Percentiles rank a stretch among this genome's conserved stretches.
These are phyloP conservation scores for Cajanus cajan DNA, from an alignment of 306 rosid species.

Conservation along the genomic window DNA sequence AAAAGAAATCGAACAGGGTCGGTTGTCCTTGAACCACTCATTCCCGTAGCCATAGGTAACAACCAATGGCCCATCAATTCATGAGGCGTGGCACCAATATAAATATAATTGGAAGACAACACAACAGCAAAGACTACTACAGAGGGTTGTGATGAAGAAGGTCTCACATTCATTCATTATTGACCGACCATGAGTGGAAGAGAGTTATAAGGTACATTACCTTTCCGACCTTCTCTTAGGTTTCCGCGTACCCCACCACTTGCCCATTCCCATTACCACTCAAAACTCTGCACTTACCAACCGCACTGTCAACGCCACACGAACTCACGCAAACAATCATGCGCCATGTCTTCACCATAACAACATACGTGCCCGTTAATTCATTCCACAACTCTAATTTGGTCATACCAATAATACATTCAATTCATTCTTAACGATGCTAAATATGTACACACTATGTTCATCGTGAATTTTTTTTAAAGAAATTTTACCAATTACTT, in stretches of 20 bases:
- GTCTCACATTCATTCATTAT: neutral
- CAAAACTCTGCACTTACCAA: neutral
- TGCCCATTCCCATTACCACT: neutral
- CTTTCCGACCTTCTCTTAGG: neutral
- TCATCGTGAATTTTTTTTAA: too few relatives aligned
- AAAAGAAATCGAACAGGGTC: too few relatives aligned
- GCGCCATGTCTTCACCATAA: too few relatives aligned
- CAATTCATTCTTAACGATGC: too few relatives aligned
- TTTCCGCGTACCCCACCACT: neutral
- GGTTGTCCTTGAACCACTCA: neutral
- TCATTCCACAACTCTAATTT: neutral
- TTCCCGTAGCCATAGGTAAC: too few relatives aligned
- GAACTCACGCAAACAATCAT: too few relatives aligned
- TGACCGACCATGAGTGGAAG: conserved; percentile 1
- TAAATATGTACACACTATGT: too few relatives aligned
- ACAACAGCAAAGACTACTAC: neutral
- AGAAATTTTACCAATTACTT: too few relatives aligned
- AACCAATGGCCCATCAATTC: neutral
- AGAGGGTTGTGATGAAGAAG: neutral
- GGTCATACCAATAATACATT: neutral
- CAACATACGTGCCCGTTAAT: neutral
- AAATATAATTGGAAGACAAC: neutral
- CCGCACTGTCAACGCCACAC: conserved; percentile 2
- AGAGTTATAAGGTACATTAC: too few relatives aligned
- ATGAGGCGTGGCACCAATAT: neutral